phyloP scores from a whole-genome alignment of 2,329 filamentous ascomycete genomes.

The Aureobasidium leucospermi region DNA sequence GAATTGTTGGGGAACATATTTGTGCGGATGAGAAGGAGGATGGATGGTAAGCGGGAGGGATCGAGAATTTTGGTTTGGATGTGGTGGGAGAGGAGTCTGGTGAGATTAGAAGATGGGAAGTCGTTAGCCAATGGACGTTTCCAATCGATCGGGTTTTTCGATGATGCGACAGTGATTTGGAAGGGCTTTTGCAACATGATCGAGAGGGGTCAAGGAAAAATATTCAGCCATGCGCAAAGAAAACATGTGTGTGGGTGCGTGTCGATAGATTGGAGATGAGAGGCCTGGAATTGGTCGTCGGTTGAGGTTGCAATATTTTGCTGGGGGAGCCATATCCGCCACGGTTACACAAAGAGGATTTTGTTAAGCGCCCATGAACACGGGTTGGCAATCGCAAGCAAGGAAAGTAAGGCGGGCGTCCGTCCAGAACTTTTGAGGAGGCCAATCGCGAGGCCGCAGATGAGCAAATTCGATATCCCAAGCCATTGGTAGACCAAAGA shows the following conservation, averaged over 20 bases:
- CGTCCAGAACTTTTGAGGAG: background rate
- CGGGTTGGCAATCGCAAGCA: background rate
- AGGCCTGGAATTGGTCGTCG: background rate
- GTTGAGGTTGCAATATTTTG: background rate
- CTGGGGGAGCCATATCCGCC: background rate
- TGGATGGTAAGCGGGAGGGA: slow-evolving; percentile 36
- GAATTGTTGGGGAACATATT: slow-evolving; percentile 82
- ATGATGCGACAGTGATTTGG: background rate
- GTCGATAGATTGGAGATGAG: background rate
- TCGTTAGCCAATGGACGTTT: background rate
- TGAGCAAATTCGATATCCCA: background rate
- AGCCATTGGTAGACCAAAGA: background rate
- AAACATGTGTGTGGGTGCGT: background rate
- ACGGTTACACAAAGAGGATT: background rate
- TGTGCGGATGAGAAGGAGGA: slow-evolving; percentile 62
- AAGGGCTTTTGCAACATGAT: background rate
- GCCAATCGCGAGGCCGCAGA: background rate
- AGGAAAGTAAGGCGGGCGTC: background rate
- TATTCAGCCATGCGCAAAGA: background rate
- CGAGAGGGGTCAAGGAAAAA: background rate
- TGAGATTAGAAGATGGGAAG: background rate
- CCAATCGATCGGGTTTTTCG: slow-evolving; percentile 3
- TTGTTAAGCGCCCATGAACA: background rate
- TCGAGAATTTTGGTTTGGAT: slow-evolving; percentile 36
- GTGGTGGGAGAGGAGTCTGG: slow-evolving; percentile 40